Percentiles rank a stretch among this genome's conserved stretches.
Conservation (phyloP, 228 moss, liverwort and hornwort species). For the Sphagnum magellanicum region DNA sequence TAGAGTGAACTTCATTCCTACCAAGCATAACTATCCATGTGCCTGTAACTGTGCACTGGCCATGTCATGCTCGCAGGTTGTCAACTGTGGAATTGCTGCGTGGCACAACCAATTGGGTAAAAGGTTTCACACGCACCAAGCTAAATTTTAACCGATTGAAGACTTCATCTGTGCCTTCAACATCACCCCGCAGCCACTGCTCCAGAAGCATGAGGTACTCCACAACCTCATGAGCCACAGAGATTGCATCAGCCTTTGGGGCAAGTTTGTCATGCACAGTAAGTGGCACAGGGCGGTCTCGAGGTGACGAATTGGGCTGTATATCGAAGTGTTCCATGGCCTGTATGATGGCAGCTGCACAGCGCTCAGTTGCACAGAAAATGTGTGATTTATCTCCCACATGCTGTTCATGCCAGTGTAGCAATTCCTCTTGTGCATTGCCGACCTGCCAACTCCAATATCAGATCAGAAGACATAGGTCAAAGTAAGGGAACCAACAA, state of each 20-base stretch:
- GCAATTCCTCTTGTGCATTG: conserved; percentile 82
- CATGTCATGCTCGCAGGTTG: no score
- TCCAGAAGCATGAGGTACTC: conserved; percentile 64
- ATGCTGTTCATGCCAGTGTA: conserved; percentile 68
- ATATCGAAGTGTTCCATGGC: conserved; percentile 79
- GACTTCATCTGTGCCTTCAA: conserved; percentile 53
- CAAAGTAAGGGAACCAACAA: neutral
- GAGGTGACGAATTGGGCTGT: conserved; percentile 51
- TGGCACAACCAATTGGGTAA: no score
- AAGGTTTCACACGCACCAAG: conserved; percentile 32
- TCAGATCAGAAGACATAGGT: neutral
- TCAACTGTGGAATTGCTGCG: no score
- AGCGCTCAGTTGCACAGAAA: conserved; percentile 68
- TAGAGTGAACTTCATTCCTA: neutral
- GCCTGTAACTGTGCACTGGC: neutral
- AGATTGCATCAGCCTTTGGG: conserved; percentile 29
- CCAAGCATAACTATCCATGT: neutral
- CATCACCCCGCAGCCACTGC: conserved; percentile 70
- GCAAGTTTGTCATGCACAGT: conserved; percentile 24
- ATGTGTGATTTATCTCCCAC: conserved; percentile 62
- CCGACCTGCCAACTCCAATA: conserved; percentile 42
- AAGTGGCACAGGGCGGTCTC: conserved; percentile 49
- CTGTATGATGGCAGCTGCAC: conserved; percentile 75
- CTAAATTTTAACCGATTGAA: conserved; percentile 56
- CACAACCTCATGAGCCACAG: conserved; percentile 60